Percentiles rank a stretch among this genome's conserved stretches.
Evolutionary conservation across 352 stramenopile species (phyloP).

Genomic region (Phytopythium boreale): DNA sequence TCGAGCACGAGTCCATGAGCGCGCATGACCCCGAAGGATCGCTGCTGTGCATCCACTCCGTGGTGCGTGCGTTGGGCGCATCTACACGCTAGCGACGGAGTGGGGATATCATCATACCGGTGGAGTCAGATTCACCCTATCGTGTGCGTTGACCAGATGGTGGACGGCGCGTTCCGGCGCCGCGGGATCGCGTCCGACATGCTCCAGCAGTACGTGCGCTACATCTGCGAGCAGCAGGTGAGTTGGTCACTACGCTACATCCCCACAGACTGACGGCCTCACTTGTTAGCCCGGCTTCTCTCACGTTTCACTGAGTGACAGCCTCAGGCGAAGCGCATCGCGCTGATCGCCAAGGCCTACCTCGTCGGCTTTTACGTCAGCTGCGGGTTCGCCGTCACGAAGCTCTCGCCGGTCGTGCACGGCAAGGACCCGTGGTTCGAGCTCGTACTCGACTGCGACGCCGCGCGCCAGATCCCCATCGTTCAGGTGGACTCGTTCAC

Average conservation of each 20-base stretch:
- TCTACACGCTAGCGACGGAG: no score
- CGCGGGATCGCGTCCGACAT: slow-evolving; percentile 73
- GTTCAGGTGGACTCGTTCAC: slow-evolving; percentile 76
- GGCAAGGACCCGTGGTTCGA: slow-evolving; percentile 86
- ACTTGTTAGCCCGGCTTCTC: no score
- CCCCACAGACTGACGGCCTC: no score
- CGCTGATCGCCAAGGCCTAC: slow-evolving; percentile 80
- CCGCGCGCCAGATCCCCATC: slow-evolving; percentile 24
- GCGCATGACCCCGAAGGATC: slow-evolving; percentile 68
- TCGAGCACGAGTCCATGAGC: slow-evolving; percentile 74
- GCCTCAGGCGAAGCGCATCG: slow-evolving; percentile 61
- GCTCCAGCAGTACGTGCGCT: slow-evolving; percentile 77
- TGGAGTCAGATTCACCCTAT: no score
- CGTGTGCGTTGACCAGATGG: slow-evolving; percentile 11
- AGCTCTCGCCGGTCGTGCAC: slow-evolving; percentile 72
- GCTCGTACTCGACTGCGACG: slow-evolving; percentile 45
- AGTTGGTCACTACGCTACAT: no score
- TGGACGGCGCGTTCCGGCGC: slow-evolving; percentile 59
- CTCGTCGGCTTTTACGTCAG: slow-evolving; percentile 85
- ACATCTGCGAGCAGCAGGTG: slow-evolving; percentile 31
- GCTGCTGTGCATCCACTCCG: slow-evolving; percentile 89
- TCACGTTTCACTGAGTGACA: slow-evolving; percentile 16
- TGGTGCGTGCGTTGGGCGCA: no score
- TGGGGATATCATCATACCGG: no score
- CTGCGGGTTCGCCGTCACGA: slow-evolving; percentile 73